A percentile compares a stretch with the other conserved stretches of the same genome.
These are phyloP conservation scores for Neurospora sp. DNA, from an alignment of 495 filamentous ascomycete species.

Conservation along the genomic window DNA sequence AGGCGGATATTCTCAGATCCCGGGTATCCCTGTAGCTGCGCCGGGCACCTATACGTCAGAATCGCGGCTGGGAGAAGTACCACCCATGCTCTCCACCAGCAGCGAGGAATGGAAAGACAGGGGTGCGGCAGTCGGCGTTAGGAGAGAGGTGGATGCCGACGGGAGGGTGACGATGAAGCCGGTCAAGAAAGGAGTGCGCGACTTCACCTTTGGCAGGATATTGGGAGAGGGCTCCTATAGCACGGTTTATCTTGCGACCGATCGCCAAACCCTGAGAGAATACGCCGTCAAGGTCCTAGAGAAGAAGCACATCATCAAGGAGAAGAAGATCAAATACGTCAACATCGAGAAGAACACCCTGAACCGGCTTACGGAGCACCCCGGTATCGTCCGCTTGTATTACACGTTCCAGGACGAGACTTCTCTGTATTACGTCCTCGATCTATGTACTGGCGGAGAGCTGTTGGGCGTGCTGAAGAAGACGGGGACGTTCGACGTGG, in stretches of 20 bases:
- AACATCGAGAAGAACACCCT: constrained; percentile 99
- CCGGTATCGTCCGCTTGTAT: constrained; percentile 92
- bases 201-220: constrained; percentile 88
- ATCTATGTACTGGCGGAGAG: constrained; percentile 88
- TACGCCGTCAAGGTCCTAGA: constrained; percentile 98
- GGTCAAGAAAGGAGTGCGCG: constrained; percentile 94
- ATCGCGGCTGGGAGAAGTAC: constrained; percentile 1
- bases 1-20: constrained; percentile 35
- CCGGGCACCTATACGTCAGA: constrained; percentile 39
- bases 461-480: constrained; percentile 86
- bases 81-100: constrained; percentile 58
- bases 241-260: constrained; percentile 89
- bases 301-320: constrained; percentile 99
- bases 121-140: constrained; percentile 71
- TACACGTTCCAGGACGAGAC: constrained; percentile 98
- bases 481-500: constrained; percentile 88
- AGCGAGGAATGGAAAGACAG: constrained; percentile 95
- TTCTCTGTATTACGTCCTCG: constrained; percentile 93
- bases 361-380: constrained; percentile 91
- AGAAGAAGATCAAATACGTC: constrained; percentile 99
- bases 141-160: constrained; percentile 72
- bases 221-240: constrained; percentile 97
- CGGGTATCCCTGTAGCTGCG: constrained; percentile 26
- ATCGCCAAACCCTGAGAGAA: constrained; percentile 89
- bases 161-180: constrained; percentile 71